Percentiles rank a stretch among this genome's conserved stretches.
Evolutionary conservation across 768 basidiomycete species (phyloP).

Genomic region (Termitomyces sp.): DNA sequence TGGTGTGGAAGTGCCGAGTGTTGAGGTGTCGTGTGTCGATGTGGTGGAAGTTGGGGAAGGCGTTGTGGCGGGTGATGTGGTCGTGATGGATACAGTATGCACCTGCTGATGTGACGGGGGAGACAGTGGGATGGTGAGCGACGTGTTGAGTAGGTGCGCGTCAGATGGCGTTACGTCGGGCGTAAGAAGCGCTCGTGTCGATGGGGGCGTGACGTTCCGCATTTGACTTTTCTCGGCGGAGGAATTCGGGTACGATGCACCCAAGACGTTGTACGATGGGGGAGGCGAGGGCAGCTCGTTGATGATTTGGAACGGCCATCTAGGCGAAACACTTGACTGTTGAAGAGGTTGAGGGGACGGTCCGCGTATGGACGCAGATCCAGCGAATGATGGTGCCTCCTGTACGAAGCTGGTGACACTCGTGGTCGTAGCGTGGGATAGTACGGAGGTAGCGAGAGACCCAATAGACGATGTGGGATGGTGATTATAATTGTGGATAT

Average conservation of each 20-base stretch:
- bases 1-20: background rate
- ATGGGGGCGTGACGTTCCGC: background rate
- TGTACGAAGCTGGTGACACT: slow-evolving; percentile 7
- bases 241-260: background rate
- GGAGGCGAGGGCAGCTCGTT: slow-evolving; percentile 39
- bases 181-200: background rate
- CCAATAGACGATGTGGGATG: background rate
- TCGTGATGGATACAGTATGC: background rate
- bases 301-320: slow-evolving; percentile 35
- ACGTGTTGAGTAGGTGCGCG: background rate
- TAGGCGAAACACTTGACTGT: slow-evolving; percentile 19
- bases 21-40: background rate
- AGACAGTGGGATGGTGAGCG: background rate
- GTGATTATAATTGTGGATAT: background rate
- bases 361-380: background rate
- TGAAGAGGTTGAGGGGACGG: background rate
- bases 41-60: background rate
- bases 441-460: slow-evolving; percentile 13
- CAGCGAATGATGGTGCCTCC: background rate
- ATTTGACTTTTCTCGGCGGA: background rate
- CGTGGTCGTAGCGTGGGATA: slow-evolving; percentile 15
- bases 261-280: slow-evolving; percentile 35
- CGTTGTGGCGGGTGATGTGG: background rate
- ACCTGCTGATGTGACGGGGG: background rate
- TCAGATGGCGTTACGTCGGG: background rate